Percentiles rank a stretch among this genome's conserved stretches.
Conservation (phyloP, 1,139 yeast genomes). For the Geotrichum phurueaensis region DNA sequence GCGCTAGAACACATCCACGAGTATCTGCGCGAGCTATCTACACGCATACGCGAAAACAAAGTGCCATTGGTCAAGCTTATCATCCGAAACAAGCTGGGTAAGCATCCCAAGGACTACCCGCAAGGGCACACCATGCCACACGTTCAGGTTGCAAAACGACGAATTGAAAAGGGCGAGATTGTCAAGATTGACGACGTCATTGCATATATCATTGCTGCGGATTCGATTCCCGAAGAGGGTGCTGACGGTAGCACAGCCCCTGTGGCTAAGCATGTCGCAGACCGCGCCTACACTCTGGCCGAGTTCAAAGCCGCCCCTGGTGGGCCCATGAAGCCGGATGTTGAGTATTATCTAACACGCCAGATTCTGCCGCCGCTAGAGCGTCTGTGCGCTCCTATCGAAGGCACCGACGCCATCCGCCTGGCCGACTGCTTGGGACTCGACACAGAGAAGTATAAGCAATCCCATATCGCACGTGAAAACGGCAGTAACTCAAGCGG, state of each 20-base stretch:
- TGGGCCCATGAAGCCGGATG: slow-evolving; percentile 59
- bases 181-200: slow-evolving; percentile 87
- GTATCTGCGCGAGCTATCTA: slow-evolving; percentile 58
- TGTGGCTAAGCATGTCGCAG: slow-evolving; percentile 46
- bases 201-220: slow-evolving; percentile 60
- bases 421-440: slow-evolving; percentile 74
- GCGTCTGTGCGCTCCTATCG: slow-evolving; percentile 76
- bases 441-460: slow-evolving; percentile 59
- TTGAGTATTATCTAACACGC: slow-evolving; percentile 72
- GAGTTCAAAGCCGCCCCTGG: slow-evolving; percentile 54
- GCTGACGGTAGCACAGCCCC: not conserved
- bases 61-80: slow-evolving; percentile 56
- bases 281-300: slow-evolving; percentile 71
- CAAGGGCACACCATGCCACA: slow-evolving; percentile 80
- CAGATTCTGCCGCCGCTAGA: slow-evolving; percentile 91
- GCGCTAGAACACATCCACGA: slow-evolving; percentile 69
- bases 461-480: slow-evolving; percentile 23
- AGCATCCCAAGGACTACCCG: slow-evolving; percentile 38
- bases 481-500: slow-evolving; percentile 40
- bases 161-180: slow-evolving; percentile 73
- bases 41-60: slow-evolving; percentile 54
- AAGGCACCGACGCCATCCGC: slow-evolving; percentile 77
- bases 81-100: slow-evolving; percentile 38
- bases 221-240: slow-evolving; percentile 19
- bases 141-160: slow-evolving; percentile 83